Evolutionary conservation across 1,139 yeast genomes (phyloP).

Genomic region (Hyphopichia buzzinii): DNA sequence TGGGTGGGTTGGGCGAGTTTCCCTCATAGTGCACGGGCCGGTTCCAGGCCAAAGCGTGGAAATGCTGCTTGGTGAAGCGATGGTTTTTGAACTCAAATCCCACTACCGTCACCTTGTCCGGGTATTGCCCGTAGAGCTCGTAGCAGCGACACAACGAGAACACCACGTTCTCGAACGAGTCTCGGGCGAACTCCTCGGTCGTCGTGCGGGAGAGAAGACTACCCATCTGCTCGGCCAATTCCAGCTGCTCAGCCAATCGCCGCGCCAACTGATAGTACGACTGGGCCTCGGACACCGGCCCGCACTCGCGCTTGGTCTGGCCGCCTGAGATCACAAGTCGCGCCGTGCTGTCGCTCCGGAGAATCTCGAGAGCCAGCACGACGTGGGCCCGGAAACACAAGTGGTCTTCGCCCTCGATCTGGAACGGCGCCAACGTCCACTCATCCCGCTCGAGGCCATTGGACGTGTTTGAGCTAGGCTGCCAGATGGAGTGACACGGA

Average conservation of each 20-base stretch:
- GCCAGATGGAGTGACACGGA: constrained; percentile 74
- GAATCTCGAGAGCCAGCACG: constrained; percentile 27
- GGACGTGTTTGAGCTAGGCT: constrained; percentile 19
- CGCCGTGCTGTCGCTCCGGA: constrained; percentile 27
- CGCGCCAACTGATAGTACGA: constrained; percentile 49
- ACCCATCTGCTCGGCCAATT: constrained; percentile 6
- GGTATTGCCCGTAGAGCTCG: constrained; percentile 48
- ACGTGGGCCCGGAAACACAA: constrained; percentile 66
- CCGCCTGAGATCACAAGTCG: constrained; percentile 68
- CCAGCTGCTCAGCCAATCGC: constrained; percentile 9
- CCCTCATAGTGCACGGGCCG: constrained; percentile 51
- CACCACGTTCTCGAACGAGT: constrained; percentile 75
- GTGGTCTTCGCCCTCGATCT: constrained; percentile 67
- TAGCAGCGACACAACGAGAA: constrained; percentile 60
- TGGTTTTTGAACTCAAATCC: constrained; percentile 73
- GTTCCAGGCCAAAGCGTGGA: constrained; percentile 47
- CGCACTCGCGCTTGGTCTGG: constrained; percentile 56
- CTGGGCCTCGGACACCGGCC: constrained; percentile 58
- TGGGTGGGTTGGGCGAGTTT: constrained; percentile 53
- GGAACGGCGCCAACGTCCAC: constrained; percentile 69
- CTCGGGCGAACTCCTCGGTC: constrained; percentile 73
- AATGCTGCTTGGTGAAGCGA: constrained; percentile 59
- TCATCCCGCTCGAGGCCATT: constrained; percentile 44
- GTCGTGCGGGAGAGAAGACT: constrained; percentile 24
- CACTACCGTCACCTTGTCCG: constrained; percentile 51